Base-by-base conservation (phyloP, 2,329 filamentous ascomycete genomes). In the Pseudogymnoascus sp. region DNA sequence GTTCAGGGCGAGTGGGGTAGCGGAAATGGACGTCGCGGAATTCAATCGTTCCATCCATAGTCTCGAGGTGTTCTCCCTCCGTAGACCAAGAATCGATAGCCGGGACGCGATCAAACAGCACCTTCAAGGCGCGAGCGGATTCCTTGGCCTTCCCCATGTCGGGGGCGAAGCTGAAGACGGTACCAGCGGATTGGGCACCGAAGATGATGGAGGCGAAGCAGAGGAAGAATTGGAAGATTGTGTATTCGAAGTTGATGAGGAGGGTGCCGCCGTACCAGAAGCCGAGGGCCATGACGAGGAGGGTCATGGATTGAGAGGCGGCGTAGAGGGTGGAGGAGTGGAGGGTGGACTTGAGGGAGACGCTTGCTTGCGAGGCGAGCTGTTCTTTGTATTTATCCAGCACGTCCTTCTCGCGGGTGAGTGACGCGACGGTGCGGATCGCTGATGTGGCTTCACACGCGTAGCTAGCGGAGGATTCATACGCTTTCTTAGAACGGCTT, bases 101-200 rank as follows among this genome's bases (percentile, higher is more conserved):
- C 0, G 94, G 93, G 68, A 88, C 82, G 64, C 89, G 85, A 71
- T 97, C 92, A 69, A 96, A 92, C 14, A 99, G 81, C 1, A 79
- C 85, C 77, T 94, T 93, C 65, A 97, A 83, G 66, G 92, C 84
- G 35, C 82, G 81, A 0, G 92, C 91, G 0, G 93, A 90, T 63
- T 92, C 83, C 73, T 92, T 91, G 0, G 92, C 92, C 77, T 97
- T 96, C 67, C 91, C 88, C 89, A 96, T 95, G 68, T 96, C 91
- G 0, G 92, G 91, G 0, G 91, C 91, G 73, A 93, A 96, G 4
- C 86, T 91, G 79, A 94, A 97, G 71, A 93, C 88, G 12, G 87
- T 89, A 6, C 93, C 93, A 1, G 93, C 93, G 3, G 92, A 94
- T 75, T 97, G 93, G 0, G 92, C 89, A 62, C 92, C 91, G 70